phyloP scores from a whole-genome alignment of 805 yeast genomes.

The Candida pseudofarinosa region DNA sequence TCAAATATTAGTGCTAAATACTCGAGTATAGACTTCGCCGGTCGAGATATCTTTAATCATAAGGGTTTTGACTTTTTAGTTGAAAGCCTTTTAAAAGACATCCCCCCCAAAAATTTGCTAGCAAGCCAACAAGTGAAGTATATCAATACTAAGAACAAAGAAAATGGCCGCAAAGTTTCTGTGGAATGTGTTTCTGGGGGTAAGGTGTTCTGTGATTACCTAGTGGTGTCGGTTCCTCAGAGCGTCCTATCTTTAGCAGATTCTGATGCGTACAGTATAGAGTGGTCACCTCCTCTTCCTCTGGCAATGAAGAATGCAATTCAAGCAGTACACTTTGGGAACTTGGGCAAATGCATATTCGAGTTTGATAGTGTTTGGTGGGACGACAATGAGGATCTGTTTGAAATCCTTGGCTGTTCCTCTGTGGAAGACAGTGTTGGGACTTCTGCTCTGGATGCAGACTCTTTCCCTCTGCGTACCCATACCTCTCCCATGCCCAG shows the following conservation, averaged over 20 bases:
- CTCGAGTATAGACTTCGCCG: constrained; percentile 66
- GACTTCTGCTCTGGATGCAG: background rate
- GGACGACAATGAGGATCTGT: constrained; percentile 42
- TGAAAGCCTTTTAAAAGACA: constrained; percentile 29
- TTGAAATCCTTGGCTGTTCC: constrained; percentile 21
- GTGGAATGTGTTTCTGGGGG: constrained; percentile 33
- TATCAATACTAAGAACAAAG: constrained; percentile 28
- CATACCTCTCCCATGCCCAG: constrained; percentile 20
- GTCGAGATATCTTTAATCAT: constrained; percentile 69
- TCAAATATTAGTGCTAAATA: constrained; percentile 62
- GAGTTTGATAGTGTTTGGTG: constrained; percentile 41
- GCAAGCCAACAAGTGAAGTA: constrained; percentile 40
- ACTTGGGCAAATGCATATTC: constrained; percentile 40
- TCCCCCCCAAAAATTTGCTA: constrained; percentile 38
- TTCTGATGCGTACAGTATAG: constrained; percentile 42
- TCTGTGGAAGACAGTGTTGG: background rate
- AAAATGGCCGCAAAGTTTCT: constrained; percentile 12
- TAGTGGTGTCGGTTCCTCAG: constrained; percentile 75
- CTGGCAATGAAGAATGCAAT: constrained; percentile 15
- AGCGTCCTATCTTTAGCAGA: constrained; percentile 52
- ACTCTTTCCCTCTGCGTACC: too few relatives aligned
- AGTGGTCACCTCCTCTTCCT: constrained; percentile 26
- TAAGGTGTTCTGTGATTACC: constrained; percentile 44
- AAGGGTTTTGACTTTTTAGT: constrained; percentile 57
- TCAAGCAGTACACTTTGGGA: constrained; percentile 28